phyloP scores from a whole-genome alignment of 768 basidiomycete species.

The Jaapia argillacea region DNA sequence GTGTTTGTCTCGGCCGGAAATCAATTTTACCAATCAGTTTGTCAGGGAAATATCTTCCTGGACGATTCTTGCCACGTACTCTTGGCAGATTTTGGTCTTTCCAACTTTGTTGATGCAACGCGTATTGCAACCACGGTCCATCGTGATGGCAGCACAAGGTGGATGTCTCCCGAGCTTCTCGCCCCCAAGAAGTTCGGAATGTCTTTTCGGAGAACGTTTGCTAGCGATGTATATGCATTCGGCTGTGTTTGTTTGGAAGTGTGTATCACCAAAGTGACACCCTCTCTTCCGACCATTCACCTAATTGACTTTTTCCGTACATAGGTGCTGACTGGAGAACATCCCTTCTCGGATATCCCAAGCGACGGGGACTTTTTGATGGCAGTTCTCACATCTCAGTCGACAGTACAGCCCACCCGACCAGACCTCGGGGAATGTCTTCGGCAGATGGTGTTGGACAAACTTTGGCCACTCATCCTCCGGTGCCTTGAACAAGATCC shows the following conservation, averaged over 20 bases:
- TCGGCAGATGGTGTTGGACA: too few species aligned
- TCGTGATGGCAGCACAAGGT: slow-evolving; percentile 18
- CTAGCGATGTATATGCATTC: neutral
- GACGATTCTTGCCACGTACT: slow-evolving; percentile 21
- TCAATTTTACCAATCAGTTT: slow-evolving; percentile 7
- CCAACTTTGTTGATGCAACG: slow-evolving; percentile 20
- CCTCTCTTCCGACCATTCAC: too few species aligned
- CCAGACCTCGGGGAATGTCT: too few species aligned
- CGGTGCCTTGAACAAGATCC: too few species aligned
- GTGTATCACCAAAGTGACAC: too few species aligned
- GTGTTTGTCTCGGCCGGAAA: neutral
- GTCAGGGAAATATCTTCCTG: slow-evolving; percentile 23
- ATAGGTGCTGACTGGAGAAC: too few species aligned
- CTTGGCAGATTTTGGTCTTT: slow-evolving; percentile 25
- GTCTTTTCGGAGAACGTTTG: neutral
- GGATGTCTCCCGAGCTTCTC: slow-evolving; percentile 21
- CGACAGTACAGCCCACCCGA: too few species aligned
- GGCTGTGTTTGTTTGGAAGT: neutral
- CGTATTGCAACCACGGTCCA: slow-evolving; percentile 15
- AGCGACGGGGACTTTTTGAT: too few species aligned
- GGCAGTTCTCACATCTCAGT: too few species aligned
- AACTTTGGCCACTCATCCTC: too few species aligned
- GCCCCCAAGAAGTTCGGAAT: neutral
- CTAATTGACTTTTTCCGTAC: too few species aligned
- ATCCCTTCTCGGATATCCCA: too few species aligned